Evolutionary conservation across 306 rosid species (phyloP).

Genomic region (Prunus mume): DNA sequence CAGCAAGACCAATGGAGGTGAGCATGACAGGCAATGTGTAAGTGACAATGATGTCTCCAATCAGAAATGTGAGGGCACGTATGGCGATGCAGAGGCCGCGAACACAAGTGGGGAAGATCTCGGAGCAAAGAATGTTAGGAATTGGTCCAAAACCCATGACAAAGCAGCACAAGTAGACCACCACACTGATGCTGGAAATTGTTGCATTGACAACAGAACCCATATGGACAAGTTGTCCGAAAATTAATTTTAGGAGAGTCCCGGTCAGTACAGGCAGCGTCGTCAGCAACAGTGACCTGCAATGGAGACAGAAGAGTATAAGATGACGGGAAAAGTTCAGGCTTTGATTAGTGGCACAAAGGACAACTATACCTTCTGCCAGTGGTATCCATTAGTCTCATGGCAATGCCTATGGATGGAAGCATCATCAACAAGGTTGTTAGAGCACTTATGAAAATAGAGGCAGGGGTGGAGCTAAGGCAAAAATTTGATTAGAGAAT

Average conservation of each 20-base stretch:
- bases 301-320: background rate
- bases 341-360: background rate
- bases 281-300: conserved; percentile 31
- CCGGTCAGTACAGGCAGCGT: conserved; percentile 32
- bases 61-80: conserved; percentile 40
- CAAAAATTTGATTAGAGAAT: conserved; percentile 36
- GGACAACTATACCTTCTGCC: conserved; percentile 27
- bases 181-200: conserved; percentile 36
- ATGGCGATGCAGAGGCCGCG: conserved; percentile 45
- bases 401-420: conserved; percentile 39
- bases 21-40: conserved; percentile 39
- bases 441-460: conserved; percentile 37
- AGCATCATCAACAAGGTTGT: conserved; percentile 48
- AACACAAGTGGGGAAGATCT: conserved; percentile 41
- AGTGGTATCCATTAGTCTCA: conserved; percentile 35
- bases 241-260: conserved; percentile 26
- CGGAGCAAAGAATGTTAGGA: conserved; percentile 47
- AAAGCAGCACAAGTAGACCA: conserved; percentile 40
- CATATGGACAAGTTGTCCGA: conserved; percentile 27
- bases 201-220: conserved; percentile 31
- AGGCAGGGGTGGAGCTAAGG: conserved; percentile 32
- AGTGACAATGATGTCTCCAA: conserved; percentile 39
- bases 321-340: background rate
- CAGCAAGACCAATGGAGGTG: conserved; percentile 36
- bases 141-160: conserved; percentile 44